These are phyloP conservation scores for Pleurotus cornucopiae DNA, from an alignment of 768 basidiomycete species.

Conservation along the genomic window DNA sequence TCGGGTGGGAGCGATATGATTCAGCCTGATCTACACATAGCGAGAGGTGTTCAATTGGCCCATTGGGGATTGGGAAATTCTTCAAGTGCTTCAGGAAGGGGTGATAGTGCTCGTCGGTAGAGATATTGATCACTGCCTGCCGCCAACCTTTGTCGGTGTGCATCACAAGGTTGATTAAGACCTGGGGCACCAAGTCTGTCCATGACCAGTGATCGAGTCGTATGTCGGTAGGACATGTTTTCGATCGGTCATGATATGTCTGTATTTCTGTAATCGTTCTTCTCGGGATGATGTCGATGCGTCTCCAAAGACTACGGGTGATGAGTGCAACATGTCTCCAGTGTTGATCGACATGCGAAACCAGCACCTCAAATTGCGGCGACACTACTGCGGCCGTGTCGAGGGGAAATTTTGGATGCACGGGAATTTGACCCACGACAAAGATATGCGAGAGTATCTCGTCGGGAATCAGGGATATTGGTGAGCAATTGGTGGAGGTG, in stretches of 20 bases:
- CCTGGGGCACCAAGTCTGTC: not conserved
- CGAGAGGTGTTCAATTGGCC: constrained; percentile 31
- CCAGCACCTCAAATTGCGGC: constrained; percentile 30
- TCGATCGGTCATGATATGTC: constrained; percentile 31
- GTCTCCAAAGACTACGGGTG: constrained; percentile 36
- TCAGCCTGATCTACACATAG: constrained; percentile 26
- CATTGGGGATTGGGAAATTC: constrained; percentile 18
- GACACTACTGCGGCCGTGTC: not conserved
- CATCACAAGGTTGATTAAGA: constrained; percentile 24
- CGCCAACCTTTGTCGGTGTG: constrained; percentile 31
- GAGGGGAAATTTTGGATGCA: not conserved
- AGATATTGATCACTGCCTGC: constrained; percentile 26
- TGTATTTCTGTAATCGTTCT: constrained; percentile 17
- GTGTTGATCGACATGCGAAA: constrained; percentile 33
- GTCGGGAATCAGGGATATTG: not conserved
- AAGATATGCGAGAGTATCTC: not conserved
- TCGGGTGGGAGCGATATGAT: constrained; percentile 12
- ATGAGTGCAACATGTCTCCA: constrained; percentile 35
- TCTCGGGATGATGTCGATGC: constrained; percentile 23
- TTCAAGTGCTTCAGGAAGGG: constrained; percentile 27
- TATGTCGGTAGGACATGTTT: constrained; percentile 26
- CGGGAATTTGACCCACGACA: not conserved
- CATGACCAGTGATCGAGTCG: constrained; percentile 20
- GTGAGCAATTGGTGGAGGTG: no score
- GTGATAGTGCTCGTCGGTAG: constrained; percentile 18